Evolutionary conservation across 495 filamentous ascomycete species (phyloP).

Genomic region (Recurvomyces mirabilis): DNA sequence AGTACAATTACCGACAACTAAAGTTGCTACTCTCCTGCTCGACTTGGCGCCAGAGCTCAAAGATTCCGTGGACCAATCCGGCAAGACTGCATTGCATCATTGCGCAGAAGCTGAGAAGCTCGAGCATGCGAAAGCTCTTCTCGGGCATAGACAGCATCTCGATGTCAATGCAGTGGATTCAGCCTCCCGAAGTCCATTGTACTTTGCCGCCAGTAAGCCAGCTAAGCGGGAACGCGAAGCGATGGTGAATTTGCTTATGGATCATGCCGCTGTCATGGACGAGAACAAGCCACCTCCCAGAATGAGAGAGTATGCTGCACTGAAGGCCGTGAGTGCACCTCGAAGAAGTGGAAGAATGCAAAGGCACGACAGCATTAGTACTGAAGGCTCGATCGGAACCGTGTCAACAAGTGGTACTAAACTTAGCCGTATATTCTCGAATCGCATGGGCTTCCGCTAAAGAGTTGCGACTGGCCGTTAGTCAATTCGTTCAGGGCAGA

Average conservation of each 20-base stretch:
- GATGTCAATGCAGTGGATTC: slow-evolving; percentile 8
- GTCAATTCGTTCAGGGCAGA: not conserved
- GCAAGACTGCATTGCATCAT: slow-evolving; percentile 7
- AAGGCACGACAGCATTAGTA: slow-evolving; percentile 7
- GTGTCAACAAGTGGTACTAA: not conserved
- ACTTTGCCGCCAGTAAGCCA: slow-evolving; percentile 7
- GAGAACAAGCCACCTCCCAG: not conserved
- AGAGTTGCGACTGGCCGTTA: not conserved
- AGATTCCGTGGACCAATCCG: not conserved
- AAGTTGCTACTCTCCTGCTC: slow-evolving; percentile 2
- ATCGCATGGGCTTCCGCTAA: not conserved
- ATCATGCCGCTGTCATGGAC: slow-evolving; percentile 1
- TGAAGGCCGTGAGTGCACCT: not conserved
- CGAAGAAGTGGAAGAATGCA: not conserved
- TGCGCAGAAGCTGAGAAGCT: not conserved
- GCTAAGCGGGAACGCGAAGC: not conserved
- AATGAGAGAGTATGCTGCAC: slow-evolving; percentile 9
- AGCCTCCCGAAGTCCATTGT: slow-evolving; percentile 3
- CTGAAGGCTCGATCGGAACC: slow-evolving; percentile 5
- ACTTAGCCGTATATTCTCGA: slow-evolving; percentile 4
- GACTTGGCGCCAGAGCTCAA: slow-evolving; percentile 5
- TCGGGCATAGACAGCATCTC: slow-evolving; percentile 3
- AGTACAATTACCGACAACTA: not conserved
- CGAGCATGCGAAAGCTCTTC: slow-evolving; percentile 6
- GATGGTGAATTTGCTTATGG: slow-evolving; percentile 10